phyloP scores from a whole-genome alignment of 495 filamentous ascomycete genomes.

The Penicillium robsamsonii region DNA sequence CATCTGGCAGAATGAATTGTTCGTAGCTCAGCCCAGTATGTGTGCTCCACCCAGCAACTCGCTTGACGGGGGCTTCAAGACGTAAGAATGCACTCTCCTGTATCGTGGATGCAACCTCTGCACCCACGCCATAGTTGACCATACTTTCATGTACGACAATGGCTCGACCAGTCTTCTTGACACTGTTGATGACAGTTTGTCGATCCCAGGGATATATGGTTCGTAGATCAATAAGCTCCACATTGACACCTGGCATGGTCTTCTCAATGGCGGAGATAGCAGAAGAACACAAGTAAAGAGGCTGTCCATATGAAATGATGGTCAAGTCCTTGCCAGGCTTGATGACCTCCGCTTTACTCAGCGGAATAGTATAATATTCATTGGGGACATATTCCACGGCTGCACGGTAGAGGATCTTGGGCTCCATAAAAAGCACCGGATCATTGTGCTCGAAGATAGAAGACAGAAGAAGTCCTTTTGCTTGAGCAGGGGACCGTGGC shows the following conservation, averaged over 20 bases:
- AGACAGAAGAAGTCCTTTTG: constrained; percentile 81
- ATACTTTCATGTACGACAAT: constrained; percentile 95
- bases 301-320: constrained; percentile 87
- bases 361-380: constrained; percentile 75
- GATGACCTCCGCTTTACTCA: constrained; percentile 85
- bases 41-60: constrained; percentile 89
- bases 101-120: constrained; percentile 88
- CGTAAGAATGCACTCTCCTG: constrained; percentile 85
- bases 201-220: constrained; percentile 97
- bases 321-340: constrained; percentile 84
- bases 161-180: constrained; percentile 84
- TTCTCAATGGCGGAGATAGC: constrained; percentile 81
- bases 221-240: constrained; percentile 88
- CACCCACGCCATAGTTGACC: constrained; percentile 91
- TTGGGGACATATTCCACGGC: constrained; percentile 93
- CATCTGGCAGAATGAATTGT: constrained; percentile 85
- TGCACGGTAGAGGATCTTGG: constrained; percentile 91
- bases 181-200: constrained; percentile 75
- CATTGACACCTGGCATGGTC: constrained; percentile 66
- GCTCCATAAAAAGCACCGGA: constrained; percentile 95
- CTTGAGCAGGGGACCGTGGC: constrained; percentile 85
- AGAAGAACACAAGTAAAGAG: constrained; percentile 79
- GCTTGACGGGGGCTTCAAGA: constrained; percentile 87
- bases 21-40: constrained; percentile 83
- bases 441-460: constrained; percentile 81